phyloP scores from a whole-genome alignment of 768 basidiomycete genomes.

The Butyriboletus loyo region DNA sequence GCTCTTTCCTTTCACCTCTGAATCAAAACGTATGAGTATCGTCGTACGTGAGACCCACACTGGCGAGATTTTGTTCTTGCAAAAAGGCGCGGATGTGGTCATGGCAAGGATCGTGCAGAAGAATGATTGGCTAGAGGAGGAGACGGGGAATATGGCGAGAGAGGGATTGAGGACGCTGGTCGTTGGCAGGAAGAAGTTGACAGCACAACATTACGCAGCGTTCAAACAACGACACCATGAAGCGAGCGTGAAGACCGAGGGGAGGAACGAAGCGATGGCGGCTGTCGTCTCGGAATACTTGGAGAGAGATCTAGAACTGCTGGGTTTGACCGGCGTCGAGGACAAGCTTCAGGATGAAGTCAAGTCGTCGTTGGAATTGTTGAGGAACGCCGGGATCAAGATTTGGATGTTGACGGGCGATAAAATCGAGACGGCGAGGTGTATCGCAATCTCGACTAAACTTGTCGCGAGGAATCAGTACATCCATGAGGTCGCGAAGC shows the following conservation, averaged over 20 bases:
- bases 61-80: conserved; percentile 83
- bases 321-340: conserved; percentile 97
- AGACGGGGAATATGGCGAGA: conserved; percentile 97
- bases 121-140: conserved; percentile 99
- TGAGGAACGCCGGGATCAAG: conserved; percentile 95
- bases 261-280: conserved; percentile 78
- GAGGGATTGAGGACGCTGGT: conserved; percentile 95
- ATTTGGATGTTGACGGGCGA: conserved; percentile 99
- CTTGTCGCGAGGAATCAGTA: conserved; percentile 95
- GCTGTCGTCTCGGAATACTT: conserved; percentile 70
- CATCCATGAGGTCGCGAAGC: conserved; percentile 92
- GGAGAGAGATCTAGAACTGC: conserved; percentile 86
- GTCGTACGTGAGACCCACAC: conserved; percentile 77
- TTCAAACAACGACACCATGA: conserved; percentile 72
- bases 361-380: conserved; percentile 84
- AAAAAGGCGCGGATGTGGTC: conserved; percentile 98
- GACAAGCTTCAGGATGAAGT: conserved; percentile 98
- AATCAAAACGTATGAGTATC: conserved; percentile 99
- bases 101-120: conserved; percentile 93
- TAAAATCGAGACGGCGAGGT: conserved; percentile 98
- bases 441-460: conserved; percentile 97
- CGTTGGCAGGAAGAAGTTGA: conserved; percentile 78
- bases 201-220: conserved; percentile 61
- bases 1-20: conserved; percentile 97
- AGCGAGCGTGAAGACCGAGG: conserved; percentile 77